These are phyloP conservation scores for Closterium sp. DNA, from an alignment of 139 green algal genomes.

Conservation along the genomic window DNA sequence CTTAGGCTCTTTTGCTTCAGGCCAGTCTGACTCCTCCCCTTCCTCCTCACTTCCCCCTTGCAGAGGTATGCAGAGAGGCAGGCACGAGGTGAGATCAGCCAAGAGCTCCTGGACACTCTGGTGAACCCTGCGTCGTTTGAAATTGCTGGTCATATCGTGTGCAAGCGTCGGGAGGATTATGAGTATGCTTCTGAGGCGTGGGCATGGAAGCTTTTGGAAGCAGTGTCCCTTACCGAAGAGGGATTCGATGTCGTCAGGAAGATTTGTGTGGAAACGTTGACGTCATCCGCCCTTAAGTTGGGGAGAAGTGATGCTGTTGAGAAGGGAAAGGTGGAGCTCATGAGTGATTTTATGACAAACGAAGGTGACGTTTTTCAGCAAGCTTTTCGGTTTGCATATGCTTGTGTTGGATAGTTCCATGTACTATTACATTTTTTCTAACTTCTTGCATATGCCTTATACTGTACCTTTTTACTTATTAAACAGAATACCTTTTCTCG, in stretches of 20 bases:
- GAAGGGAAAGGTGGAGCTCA: not conserved
- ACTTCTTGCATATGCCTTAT: too few species aligned
- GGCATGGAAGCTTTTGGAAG: conserved; percentile 29
- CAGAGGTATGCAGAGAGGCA: conserved; percentile 79
- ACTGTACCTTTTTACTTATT: not conserved
- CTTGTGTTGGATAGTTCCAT: not conserved
- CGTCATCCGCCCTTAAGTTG: not conserved
- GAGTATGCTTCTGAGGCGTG: conserved; percentile 52
- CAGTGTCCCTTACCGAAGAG: conserved; percentile 38
- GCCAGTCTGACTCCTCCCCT: not conserved
- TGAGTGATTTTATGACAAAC: not conserved
- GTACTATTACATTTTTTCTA: too few species aligned
- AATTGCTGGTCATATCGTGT: conserved; percentile 93
- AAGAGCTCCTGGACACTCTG: conserved; percentile 63
- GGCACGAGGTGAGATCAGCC: conserved; percentile 62
- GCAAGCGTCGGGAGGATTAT: conserved; percentile 88
- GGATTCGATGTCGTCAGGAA: conserved; percentile 30
- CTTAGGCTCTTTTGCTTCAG: too few species aligned
- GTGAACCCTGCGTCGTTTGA: conserved; percentile 96
- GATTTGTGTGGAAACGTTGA: conserved; percentile 13
- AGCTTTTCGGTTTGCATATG: not conserved
- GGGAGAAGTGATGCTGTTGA: not conserved
- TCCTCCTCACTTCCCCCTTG: conserved; percentile 4
- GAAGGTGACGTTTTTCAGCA: not conserved
- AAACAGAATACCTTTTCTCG: too few species aligned